Conservation (phyloP, 2,329 filamentous ascomycete species). For the Diaporthe capsici region DNA sequence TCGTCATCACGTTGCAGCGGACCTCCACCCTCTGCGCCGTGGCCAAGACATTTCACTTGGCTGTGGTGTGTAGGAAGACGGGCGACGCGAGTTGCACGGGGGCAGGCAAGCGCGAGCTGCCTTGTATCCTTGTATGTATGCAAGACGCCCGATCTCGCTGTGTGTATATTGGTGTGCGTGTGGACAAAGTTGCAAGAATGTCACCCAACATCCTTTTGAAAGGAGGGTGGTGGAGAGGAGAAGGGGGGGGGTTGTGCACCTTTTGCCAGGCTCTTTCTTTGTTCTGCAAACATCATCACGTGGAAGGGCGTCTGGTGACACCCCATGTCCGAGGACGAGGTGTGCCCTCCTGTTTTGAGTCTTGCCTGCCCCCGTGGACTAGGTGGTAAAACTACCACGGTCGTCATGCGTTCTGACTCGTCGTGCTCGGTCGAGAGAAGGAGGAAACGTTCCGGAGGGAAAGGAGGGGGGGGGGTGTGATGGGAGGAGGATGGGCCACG, state of each 20-base stretch:
- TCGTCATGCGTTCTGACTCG: slow-evolving; percentile 27
- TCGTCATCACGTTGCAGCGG: slow-evolving; percentile 28
- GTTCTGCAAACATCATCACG: slow-evolving; percentile 23
- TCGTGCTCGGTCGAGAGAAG: neutral
- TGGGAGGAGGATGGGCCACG: neutral
- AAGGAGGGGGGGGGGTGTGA: neutral
- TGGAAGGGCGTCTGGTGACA: slow-evolving; percentile 26
- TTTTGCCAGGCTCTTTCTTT: neutral
- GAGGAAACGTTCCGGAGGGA: slow-evolving; percentile 22
- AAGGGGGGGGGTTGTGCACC: neutral
- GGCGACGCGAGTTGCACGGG: slow-evolving; percentile 1
- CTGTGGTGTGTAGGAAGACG: neutral
- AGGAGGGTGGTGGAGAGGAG: neutral
- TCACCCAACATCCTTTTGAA: slow-evolving; percentile 18
- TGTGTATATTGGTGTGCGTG: neutral
- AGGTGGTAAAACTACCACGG: slow-evolving; percentile 1
- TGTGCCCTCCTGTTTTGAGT: slow-evolving; percentile 22
- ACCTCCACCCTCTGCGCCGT: slow-evolving; percentile 4
- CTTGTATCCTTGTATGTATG: slow-evolving; percentile 4
- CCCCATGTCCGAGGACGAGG: neutral
- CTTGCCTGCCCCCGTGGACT: slow-evolving; percentile 23
- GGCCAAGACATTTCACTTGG: slow-evolving; percentile 14
- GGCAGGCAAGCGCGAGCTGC: slow-evolving; percentile 21
- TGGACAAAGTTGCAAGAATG: slow-evolving; percentile 14
- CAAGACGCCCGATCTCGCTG: slow-evolving; percentile 24